Conservation (phyloP, 2,329 filamentous ascomycete species). For the Paraconiothyrium brasiliense region DNA sequence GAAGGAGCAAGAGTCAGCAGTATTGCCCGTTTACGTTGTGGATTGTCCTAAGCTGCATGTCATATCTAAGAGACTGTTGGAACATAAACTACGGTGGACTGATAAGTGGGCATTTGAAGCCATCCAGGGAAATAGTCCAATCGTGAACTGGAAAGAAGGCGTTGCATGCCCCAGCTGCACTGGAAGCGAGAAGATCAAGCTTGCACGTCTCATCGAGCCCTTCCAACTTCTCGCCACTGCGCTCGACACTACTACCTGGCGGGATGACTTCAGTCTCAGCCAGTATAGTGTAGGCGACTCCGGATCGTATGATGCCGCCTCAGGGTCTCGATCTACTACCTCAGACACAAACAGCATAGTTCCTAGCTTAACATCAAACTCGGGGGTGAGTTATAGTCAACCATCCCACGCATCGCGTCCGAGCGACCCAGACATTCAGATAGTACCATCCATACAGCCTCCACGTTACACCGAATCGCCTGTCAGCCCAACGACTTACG, state of each 20-base stretch:
- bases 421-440: conserved; percentile 19
- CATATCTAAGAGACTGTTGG: conserved; percentile 40
- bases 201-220: conserved; percentile 47
- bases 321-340: conserved; percentile 26
- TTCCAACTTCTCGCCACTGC: conserved; percentile 37
- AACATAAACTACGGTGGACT: conserved; percentile 40
- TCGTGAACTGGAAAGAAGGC: conserved; percentile 41
- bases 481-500: conserved; percentile 29
- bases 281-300: conserved; percentile 32
- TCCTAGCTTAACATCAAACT: conserved; percentile 27
- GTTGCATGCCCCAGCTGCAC: conserved; percentile 45
- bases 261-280: conserved; percentile 32
- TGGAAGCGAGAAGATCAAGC: conserved; percentile 41
- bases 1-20: conserved; percentile 25
- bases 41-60: conserved; percentile 48
- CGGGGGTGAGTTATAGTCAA: conserved; percentile 25
- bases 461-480: conserved; percentile 36
- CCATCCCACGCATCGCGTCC: conserved; percentile 24
- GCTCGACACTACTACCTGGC: conserved; percentile 25
- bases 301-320: conserved; percentile 29
- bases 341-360: conserved; percentile 28
- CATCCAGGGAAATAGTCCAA: conserved; percentile 31
- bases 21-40: conserved; percentile 41
- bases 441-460: conserved; percentile 16
- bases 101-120: conserved; percentile 45